Evolutionary conservation across 352 stramenopile species (phyloP).

Genomic region (Globisporangium nagaii): DNA sequence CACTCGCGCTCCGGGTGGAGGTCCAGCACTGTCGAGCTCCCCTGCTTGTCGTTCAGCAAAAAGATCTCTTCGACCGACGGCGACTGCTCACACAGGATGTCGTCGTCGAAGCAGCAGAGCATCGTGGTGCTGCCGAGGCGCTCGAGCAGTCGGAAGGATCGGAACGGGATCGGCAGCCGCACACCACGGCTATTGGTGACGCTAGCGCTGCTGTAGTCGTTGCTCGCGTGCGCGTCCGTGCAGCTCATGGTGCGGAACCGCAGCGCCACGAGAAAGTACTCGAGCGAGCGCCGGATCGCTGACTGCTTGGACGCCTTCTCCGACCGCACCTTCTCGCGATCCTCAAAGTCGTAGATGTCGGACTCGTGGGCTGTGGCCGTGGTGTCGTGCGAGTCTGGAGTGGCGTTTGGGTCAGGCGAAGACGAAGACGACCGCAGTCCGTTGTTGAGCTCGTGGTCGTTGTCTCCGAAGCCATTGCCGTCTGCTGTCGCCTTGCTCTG

Average conservation of each 20-base stretch:
- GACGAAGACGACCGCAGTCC: conserved; percentile 2
- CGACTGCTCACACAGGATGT: conserved; percentile 79
- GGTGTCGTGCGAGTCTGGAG: background rate
- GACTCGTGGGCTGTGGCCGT: conserved; percentile 17
- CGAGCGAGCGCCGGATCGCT: conserved; percentile 54
- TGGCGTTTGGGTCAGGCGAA: background rate
- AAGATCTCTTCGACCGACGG: conserved; percentile 84
- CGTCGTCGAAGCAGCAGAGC: conserved; percentile 86
- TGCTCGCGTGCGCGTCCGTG: conserved; percentile 40
- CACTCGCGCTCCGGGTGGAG: conserved; percentile 67
- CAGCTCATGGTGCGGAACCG: conserved; percentile 57
- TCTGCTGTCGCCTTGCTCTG: background rate
- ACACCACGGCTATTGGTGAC: too few species aligned
- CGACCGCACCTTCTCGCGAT: conserved; percentile 72
- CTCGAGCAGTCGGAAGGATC: conserved; percentile 74
- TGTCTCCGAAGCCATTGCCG: background rate
- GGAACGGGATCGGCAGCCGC: conserved; percentile 56
- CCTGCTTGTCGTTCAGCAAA: conserved; percentile 68
- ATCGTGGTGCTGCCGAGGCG: conserved; percentile 81
- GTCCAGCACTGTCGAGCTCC: conserved; percentile 66
- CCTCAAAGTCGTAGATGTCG: conserved; percentile 80
- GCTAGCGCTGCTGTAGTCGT: conserved; percentile 10
- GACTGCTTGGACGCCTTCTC: conserved; percentile 62
- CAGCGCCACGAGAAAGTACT: conserved; percentile 71
- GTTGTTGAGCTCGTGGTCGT: background rate